Evolutionary conservation across 2,329 filamentous ascomycete species (phyloP).

Genomic region (Fusarium ambrosium): DNA sequence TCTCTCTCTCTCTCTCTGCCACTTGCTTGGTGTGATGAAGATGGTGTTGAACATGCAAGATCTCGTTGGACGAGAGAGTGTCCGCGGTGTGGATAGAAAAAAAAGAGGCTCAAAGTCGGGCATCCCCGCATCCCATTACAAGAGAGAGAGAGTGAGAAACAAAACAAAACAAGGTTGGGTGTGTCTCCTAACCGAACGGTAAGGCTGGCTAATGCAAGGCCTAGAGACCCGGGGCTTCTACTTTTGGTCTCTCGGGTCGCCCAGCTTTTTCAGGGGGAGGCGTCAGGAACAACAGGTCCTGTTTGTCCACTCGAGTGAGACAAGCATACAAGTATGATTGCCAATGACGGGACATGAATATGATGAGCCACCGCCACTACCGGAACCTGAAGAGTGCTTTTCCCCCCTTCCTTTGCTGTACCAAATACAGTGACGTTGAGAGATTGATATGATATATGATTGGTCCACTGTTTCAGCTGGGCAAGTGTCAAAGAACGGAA

Average conservation of each 20-base stretch:
- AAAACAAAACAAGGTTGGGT: neutral
- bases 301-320: constrained; percentile 11
- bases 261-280: constrained; percentile 19
- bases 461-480: neutral
- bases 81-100: neutral
- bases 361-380: neutral
- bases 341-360: neutral
- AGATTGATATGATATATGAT: neutral
- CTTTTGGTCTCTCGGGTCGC: neutral
- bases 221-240: neutral
- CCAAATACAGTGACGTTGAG: neutral
- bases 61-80: constrained; percentile 29
- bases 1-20: neutral
- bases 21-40: neutral
- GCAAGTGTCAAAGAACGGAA: neutral
- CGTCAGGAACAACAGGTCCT: neutral
- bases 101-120: constrained; percentile 26
- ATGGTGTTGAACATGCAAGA: constrained; percentile 22
- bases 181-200: neutral
- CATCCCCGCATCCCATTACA: neutral
- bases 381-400: constrained; percentile 1
- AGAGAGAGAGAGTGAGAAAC: neutral
- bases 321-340: neutral
- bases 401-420: neutral
- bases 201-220: constrained; percentile 41